These are phyloP conservation scores for Arthromyces matolae DNA, from an alignment of 768 basidiomycete genomes.

Conservation along the genomic window DNA sequence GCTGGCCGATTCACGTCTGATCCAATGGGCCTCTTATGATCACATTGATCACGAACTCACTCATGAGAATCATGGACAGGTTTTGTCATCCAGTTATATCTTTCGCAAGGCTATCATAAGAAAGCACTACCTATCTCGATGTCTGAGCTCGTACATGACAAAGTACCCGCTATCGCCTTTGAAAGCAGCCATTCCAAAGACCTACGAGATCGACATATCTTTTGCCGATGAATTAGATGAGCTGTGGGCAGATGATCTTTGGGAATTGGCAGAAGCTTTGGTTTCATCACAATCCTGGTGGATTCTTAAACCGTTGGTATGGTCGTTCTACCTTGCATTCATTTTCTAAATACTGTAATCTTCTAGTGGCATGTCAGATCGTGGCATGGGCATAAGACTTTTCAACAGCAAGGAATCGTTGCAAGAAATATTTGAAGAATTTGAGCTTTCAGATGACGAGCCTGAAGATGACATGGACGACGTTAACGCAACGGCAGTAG, in stretches of 20 bases:
- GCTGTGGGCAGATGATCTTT: conserved; percentile 88
- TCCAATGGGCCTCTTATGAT: conserved; percentile 92
- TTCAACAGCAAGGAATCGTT: conserved; percentile 78
- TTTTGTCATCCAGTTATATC: conserved; percentile 78
- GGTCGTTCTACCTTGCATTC: not conserved
- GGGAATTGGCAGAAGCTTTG: conserved; percentile 71
- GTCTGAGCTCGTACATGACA: conserved; percentile 63
- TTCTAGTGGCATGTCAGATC: conserved; percentile 82
- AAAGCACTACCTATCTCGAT: conserved; percentile 85
- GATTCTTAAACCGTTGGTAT: conserved; percentile 82
- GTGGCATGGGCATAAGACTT: conserved; percentile 90
- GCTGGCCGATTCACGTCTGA: conserved; percentile 23
- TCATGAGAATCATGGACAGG: conserved; percentile 40
- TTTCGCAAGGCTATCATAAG: conserved; percentile 93
- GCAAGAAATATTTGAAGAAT: conserved; percentile 71
- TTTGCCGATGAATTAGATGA: conserved; percentile 95
- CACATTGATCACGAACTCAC: conserved; percentile 75
- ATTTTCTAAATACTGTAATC: not conserved
- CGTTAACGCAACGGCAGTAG: conserved; percentile 50
- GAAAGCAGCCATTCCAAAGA: conserved; percentile 55
- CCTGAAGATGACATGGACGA: conserved; percentile 39
- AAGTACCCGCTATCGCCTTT: conserved; percentile 67
- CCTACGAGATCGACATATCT: conserved; percentile 82
- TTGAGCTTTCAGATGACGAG: conserved; percentile 60
- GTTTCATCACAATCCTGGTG: conserved; percentile 65